These are phyloP conservation scores for Podospora comata DNA, from an alignment of 495 filamentous ascomycete species.

Conservation along the genomic window DNA sequence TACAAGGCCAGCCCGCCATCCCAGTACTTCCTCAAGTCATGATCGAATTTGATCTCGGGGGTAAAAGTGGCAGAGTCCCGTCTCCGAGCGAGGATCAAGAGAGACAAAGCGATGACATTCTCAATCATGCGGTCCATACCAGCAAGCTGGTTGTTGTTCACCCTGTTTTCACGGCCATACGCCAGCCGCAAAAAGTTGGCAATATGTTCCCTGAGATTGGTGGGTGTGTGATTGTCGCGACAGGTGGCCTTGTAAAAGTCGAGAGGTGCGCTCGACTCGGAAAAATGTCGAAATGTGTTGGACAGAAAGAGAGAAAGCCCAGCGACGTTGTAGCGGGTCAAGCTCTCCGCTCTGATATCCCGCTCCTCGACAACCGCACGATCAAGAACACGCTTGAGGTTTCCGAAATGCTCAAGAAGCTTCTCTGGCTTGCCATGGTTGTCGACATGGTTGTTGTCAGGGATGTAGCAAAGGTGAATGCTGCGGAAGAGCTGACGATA, in stretches of 20 bases:
- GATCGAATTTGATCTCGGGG: not conserved
- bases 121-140: not conserved
- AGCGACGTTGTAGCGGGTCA: constrained; percentile 7
- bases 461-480: constrained; percentile 13
- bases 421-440: constrained; percentile 3
- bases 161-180: not conserved
- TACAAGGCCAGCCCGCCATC: not conserved
- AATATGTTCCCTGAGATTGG: constrained; percentile 10
- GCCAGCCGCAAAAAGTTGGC: constrained; percentile 13
- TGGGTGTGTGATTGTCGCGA: constrained; percentile 8
- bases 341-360: constrained; percentile 1
- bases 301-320: constrained; percentile 4
- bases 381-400: not conserved
- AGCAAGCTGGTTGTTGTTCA: not conserved
- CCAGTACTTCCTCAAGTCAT: not conserved
- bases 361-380: not conserved
- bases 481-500: constrained; percentile 8
- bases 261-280: not conserved
- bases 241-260: constrained; percentile 6
- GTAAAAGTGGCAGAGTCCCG: not conserved
- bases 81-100: not conserved
- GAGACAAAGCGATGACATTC: not conserved
- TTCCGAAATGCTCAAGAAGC: not conserved
- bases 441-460: not conserved
- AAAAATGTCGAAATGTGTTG: constrained; percentile 7